Percentiles rank a stretch among this genome's conserved stretches.
Evolutionary conservation across 208 protist genomes (phyloP).

Genomic region (Leishmania lainsoni): DNA sequence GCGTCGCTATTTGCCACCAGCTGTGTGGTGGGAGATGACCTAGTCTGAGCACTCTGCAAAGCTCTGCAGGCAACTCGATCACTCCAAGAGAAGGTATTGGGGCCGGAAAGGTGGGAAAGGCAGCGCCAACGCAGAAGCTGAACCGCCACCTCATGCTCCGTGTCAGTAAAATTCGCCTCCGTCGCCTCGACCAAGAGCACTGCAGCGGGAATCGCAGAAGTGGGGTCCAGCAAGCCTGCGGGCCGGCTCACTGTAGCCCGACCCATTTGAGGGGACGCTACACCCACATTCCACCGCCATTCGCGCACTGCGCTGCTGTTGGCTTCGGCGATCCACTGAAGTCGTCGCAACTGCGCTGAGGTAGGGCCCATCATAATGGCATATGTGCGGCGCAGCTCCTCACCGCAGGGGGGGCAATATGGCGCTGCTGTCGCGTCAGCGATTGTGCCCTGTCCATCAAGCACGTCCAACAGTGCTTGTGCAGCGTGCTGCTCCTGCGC

Average conservation of each 20-base stretch:
- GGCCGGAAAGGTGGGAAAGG: neutral
- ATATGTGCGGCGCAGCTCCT: constrained; percentile 8
- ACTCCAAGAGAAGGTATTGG: constrained; percentile 1
- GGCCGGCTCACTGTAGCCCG: neutral
- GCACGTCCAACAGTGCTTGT: neutral
- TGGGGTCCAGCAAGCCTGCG: too few relatives aligned
- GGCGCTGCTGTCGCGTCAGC: neutral
- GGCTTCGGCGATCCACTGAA: constrained; percentile 17
- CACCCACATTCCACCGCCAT: constrained; percentile 12
- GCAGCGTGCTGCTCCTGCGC: neutral
- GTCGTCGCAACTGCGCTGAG: constrained; percentile 1
- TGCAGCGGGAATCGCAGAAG: neutral
- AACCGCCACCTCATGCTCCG: neutral
- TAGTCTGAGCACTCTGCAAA: neutral
- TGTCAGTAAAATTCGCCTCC: constrained; percentile 4
- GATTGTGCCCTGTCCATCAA: neutral
- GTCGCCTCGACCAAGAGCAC: constrained; percentile 6
- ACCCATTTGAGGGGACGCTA: neutral
- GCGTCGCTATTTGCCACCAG: too few relatives aligned
- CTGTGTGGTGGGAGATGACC: neutral
- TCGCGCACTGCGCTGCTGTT: constrained; percentile 22
- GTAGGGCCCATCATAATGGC: neutral
- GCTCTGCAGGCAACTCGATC: neutral
- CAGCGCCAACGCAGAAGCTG: neutral
- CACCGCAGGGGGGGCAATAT: neutral